phyloP scores from a whole-genome alignment of 2,329 filamentous ascomycete genomes.

The Cladophialophora yegresii region DNA sequence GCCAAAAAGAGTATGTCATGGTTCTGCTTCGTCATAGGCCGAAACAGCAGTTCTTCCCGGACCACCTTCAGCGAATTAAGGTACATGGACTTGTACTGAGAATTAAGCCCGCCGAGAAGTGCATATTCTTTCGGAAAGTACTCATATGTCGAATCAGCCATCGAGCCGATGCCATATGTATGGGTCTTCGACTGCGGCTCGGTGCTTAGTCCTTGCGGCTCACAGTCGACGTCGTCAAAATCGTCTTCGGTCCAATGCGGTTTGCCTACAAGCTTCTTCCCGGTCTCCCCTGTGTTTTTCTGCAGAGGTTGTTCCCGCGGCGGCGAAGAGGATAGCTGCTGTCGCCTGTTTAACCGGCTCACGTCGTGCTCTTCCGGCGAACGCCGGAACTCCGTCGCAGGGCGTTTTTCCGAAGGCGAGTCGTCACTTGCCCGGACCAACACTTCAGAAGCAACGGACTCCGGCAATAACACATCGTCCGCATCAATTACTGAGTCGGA shows the following conservation, averaged over 20 bases:
- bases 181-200: conserved; percentile 41
- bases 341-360: conserved; percentile 18
- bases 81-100: conserved; percentile 50
- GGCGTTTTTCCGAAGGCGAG: neutral
- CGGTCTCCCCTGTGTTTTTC: conserved; percentile 19
- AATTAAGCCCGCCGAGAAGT: conserved; percentile 47
- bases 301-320: neutral
- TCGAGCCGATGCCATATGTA: conserved; percentile 48
- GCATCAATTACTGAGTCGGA: conserved; percentile 32
- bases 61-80: conserved; percentile 45
- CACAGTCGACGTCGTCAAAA: conserved; percentile 41
- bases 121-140: conserved; percentile 55
- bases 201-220: conserved; percentile 45
- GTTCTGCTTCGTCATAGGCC: conserved; percentile 48
- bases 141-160: conserved; percentile 54
- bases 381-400: neutral
- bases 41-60: conserved; percentile 48
- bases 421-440: neutral
- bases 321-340: conserved; percentile 27
- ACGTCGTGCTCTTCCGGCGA: neutral
- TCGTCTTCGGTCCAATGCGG: conserved; percentile 14
- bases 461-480: neutral
- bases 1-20: conserved; percentile 47
- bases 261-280: neutral
- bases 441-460: neutral